A percentile compares a stretch with the other conserved stretches of the same genome.
phyloP scores from a whole-genome alignment of 2,329 filamentous ascomycete genomes.

The Nothophaeocryptopus gaeumannii region DNA sequence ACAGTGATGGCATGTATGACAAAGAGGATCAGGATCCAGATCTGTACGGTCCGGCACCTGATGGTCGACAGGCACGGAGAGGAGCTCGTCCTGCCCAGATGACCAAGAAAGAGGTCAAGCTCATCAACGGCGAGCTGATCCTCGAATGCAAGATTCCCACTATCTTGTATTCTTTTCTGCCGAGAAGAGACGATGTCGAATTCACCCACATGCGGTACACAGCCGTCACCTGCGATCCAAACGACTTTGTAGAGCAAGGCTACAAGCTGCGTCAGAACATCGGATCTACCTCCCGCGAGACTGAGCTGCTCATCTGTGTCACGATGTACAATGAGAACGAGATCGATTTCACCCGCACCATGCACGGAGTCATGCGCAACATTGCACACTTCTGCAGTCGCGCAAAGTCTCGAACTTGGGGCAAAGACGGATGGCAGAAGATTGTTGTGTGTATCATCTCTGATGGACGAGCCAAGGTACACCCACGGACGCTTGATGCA shows the following conservation, averaged over 20 bases:
- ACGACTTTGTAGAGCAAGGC: slow-evolving; percentile 82
- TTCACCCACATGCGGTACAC: slow-evolving; percentile 99
- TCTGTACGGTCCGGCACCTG: slow-evolving; percentile 77
- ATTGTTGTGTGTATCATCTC: slow-evolving; percentile 97
- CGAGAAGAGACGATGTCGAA: slow-evolving; percentile 85
- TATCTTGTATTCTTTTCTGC: slow-evolving; percentile 94
- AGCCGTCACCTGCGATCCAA: slow-evolving; percentile 94
- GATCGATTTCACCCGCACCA: slow-evolving; percentile 91
- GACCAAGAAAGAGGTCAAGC: slow-evolving; percentile 86
- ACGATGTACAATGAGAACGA: slow-evolving; percentile 99
- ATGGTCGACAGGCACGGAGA: slow-evolving; percentile 80
- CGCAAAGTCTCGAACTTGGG: slow-evolving; percentile 91
- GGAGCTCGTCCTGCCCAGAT: slow-evolving; percentile 85
- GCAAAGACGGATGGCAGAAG: slow-evolving; percentile 96
- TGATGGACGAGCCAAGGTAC: slow-evolving; percentile 89
- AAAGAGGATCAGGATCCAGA: slow-evolving; percentile 53
- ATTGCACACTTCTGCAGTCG: slow-evolving; percentile 94
- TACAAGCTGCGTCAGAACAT: slow-evolving; percentile 94
- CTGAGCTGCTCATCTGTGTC: slow-evolving; percentile 91
- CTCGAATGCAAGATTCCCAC: slow-evolving; percentile 99
- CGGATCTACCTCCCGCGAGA: slow-evolving; percentile 78
- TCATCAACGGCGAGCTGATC: slow-evolving; percentile 97
- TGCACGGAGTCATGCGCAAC: slow-evolving; percentile 99
- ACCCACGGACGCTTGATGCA: slow-evolving; percentile 88
- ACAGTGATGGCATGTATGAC: slow-evolving; percentile 60